Evolutionary conservation across 2,329 filamentous ascomycete genomes (phyloP).

Genomic region (Pseudogymnoascus sp.): DNA sequence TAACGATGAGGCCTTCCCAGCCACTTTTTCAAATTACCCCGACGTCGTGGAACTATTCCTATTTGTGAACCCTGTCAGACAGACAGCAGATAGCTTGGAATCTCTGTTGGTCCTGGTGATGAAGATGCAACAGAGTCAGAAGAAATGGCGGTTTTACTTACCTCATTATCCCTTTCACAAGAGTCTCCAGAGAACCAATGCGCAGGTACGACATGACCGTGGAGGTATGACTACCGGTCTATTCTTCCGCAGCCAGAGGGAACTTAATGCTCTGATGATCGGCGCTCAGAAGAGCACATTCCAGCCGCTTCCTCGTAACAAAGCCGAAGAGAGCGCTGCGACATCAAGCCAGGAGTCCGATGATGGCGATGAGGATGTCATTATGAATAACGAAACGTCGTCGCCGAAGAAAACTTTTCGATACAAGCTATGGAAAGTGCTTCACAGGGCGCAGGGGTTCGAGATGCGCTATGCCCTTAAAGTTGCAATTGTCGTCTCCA

Average conservation of each 20-base stretch:
- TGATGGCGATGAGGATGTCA: slow-evolving; percentile 34
- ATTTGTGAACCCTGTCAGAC: slow-evolving; percentile 49
- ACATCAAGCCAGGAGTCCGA: slow-evolving; percentile 26
- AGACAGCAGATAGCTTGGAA: slow-evolving; percentile 44
- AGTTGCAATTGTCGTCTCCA: slow-evolving; percentile 44
- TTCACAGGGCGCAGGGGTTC: slow-evolving; percentile 51
- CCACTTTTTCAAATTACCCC: slow-evolving; percentile 41
- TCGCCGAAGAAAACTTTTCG: slow-evolving; percentile 37
- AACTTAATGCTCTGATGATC: slow-evolving; percentile 30
- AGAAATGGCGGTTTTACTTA: slow-evolving; percentile 39
- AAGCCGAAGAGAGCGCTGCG: not conserved
- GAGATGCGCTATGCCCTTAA: slow-evolving; percentile 54
- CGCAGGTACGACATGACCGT: slow-evolving; percentile 53
- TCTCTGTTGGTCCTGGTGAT: slow-evolving; percentile 42
- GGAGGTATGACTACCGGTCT: slow-evolving; percentile 51
- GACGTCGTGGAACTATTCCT: slow-evolving; percentile 49
- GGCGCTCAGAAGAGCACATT: slow-evolving; percentile 31
- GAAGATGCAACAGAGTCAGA: slow-evolving; percentile 40
- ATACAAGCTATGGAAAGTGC: slow-evolving; percentile 43
- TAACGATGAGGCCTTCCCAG: slow-evolving; percentile 39
- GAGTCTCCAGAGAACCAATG: slow-evolving; percentile 47
- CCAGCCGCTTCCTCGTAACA: slow-evolving; percentile 27
- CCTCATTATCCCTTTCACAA: slow-evolving; percentile 51
- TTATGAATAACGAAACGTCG: slow-evolving; percentile 36
- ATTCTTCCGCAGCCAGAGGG: slow-evolving; percentile 33